Conservation (phyloP, 176 grass and related monocot genomes). For the Musa schizocarpa region DNA sequence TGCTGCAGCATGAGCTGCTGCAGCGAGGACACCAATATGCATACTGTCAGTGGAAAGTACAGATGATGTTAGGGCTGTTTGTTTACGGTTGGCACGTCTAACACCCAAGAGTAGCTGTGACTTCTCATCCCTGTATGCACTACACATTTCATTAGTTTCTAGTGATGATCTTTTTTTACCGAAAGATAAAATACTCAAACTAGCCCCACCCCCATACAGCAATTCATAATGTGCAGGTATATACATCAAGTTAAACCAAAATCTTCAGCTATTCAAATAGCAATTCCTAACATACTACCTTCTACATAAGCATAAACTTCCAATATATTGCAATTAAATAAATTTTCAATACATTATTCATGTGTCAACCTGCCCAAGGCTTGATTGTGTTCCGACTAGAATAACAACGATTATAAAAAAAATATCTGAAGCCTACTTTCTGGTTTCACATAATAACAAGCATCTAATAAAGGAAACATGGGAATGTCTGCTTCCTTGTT, state of each 20-base stretch:
- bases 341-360: too few relatives aligned
- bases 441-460: too few relatives aligned
- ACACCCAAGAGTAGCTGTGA: slow-evolving; percentile 87
- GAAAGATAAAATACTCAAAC: not conserved
- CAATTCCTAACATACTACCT: too few relatives aligned
- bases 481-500: not conserved
- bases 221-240: not conserved
- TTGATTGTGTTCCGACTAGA: not conserved
- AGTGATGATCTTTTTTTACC: not conserved
- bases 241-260: not conserved
- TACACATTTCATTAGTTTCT: not conserved
- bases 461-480: too few relatives aligned
- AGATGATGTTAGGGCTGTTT: slow-evolving; percentile 56
- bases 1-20: slow-evolving; percentile 87
- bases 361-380: not conserved
- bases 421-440: too few relatives aligned
- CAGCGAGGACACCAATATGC: slow-evolving; percentile 94
- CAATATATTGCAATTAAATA: too few relatives aligned
- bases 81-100: slow-evolving; percentile 57
- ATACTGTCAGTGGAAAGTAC: slow-evolving; percentile 95
- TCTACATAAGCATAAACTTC: too few relatives aligned
- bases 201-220: not conserved
- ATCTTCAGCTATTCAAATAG: not conserved
- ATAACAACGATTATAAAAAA: not conserved
- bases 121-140: slow-evolving; percentile 69